Evolutionary conservation across 345 rosid species (phyloP), one percentile per base, ranked within the genome.

Genomic region (Capsella bursapastoris): DNA sequence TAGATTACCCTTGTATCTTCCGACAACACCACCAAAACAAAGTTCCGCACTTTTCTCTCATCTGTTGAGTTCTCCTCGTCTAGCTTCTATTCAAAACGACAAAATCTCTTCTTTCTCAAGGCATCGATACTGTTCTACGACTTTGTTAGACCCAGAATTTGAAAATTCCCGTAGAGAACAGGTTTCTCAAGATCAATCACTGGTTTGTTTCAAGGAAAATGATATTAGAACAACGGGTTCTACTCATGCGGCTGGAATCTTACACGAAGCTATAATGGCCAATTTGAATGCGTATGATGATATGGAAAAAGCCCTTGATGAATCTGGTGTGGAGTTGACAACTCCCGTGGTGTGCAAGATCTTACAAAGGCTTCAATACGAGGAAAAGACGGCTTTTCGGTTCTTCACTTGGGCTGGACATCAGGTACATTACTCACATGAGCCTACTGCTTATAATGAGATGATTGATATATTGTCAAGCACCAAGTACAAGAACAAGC

Each of bases 401-500:
- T 95, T 92, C 79, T 90, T 90, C 67, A 87, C 85, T 56, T 87
- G 97, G 98, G 96, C 91, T 7, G 92, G 89, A 29, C 85, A 60
- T 49, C 84, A 78, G 56, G 83, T 84, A 4, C 82, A 75, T 50
- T 95, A 89, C 69, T 82, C 75, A 3, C 99, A 95, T 37, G 90
- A 90, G 83, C 64, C 87, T 40, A 62, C 27, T 67, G 85, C 82
- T 12, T 92, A 85, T 68, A 92, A 88, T 25, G 86, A 84, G 48
- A 95, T 90, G 96, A 86, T 92, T 34, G 97, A 89, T 76, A 88
- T 88, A 35, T 79, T 90, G 81, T 84, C 97, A 10, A 87, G 96
- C 52, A 92, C 98, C 0, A 92, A 87, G 75, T 89, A 95, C 71
- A 90, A 88, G 83, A 82, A 72, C 59, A 90, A 83, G 79, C 96